These are phyloP conservation scores for Theobroma grandiflorum DNA, from an alignment of 441 rosid genomes.

Conservation along the genomic window DNA sequence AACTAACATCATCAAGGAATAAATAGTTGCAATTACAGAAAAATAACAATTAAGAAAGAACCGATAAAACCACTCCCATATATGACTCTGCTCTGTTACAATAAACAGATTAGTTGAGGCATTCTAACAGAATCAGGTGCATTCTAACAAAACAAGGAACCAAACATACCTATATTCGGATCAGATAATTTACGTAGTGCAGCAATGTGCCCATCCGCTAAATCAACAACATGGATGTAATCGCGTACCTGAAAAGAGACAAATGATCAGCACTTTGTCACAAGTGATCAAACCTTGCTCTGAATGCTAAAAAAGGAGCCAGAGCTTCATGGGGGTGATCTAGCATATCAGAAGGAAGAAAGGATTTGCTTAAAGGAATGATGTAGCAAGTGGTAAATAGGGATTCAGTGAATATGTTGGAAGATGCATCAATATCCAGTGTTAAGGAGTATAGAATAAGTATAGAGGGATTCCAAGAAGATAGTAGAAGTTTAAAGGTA, in stretches of 20 bases:
- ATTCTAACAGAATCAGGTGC: too few relatives aligned
- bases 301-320: not conserved
- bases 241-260: conserved; percentile 79
- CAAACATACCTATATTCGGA: conserved; percentile 63
- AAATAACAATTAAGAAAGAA: not conserved
- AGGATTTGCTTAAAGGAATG: not conserved
- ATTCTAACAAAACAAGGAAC: conserved; percentile 9
- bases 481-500: not conserved
- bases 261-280: not conserved
- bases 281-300: not conserved
- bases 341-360: not conserved
- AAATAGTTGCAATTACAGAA: not conserved
- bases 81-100: too few relatives aligned
- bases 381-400: not conserved
- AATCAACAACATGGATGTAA: conserved; percentile 91
- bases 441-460: not conserved
- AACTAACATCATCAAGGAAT: not conserved
- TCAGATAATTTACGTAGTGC: conserved; percentile 76
- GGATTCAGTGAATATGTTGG: not conserved
- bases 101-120: too few relatives aligned
- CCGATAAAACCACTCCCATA: not conserved
- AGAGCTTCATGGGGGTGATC: not conserved
- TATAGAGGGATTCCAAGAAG: not conserved
- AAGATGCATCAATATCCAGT: not conserved
- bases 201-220: conserved; percentile 96